A percentile compares a stretch with the other conserved stretches of the same genome.
Conservation (phyloP, 306 rosid genomes). For the Glycine soja region DNA sequence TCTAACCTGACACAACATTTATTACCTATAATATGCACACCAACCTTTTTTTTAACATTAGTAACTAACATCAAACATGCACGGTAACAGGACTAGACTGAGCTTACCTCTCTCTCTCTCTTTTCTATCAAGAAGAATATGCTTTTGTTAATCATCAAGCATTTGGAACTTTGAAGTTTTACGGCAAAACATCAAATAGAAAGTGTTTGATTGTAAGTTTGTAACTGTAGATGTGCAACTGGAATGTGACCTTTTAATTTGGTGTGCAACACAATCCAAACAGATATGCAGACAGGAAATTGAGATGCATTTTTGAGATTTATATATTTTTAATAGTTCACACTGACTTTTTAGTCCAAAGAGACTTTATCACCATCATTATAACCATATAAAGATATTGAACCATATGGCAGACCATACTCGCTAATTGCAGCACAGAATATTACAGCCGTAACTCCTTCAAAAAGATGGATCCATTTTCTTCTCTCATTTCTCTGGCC, state of each 20-base stretch:
- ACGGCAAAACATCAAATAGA: background rate
- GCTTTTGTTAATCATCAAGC: background rate
- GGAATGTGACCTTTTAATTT: background rate
- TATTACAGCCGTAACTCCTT: conserved; percentile 34
- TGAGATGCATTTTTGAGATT: background rate
- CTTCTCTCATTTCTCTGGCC: conserved; percentile 31
- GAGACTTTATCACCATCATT: background rate
- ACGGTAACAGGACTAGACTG: background rate
- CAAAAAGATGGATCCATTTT: conserved; percentile 31
- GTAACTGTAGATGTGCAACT: background rate
- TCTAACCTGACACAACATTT: background rate
- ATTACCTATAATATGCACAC: background rate
- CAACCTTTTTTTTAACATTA: background rate
- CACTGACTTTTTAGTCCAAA: background rate
- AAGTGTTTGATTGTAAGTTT: background rate
- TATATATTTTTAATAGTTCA: background rate
- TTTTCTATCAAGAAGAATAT: background rate
- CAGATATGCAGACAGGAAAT: background rate
- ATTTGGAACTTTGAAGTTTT: background rate
- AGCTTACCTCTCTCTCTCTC: background rate
- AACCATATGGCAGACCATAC: conserved; percentile 15
- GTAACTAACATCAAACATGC: background rate
- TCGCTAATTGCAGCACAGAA: conserved; percentile 38
- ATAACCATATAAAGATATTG: background rate
- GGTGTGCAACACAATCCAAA: background rate